These are phyloP conservation scores for Cymodocea nodosa DNA, from an alignment of 116 monocot species.

Conservation along the genomic window DNA sequence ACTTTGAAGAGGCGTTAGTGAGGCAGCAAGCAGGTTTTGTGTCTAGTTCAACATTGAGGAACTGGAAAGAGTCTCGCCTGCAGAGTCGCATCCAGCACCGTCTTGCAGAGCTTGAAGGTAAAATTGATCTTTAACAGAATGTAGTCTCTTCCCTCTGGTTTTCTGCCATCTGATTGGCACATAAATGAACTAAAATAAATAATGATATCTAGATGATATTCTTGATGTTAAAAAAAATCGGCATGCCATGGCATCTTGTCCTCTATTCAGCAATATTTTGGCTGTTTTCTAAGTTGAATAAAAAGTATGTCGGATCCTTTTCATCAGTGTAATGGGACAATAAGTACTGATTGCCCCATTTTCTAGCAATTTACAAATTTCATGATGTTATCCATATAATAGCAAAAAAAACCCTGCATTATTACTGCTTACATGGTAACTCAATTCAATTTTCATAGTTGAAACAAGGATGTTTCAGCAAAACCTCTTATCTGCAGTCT, in stretches of 20 bases:
- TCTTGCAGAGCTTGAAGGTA: slow-evolving; percentile 87
- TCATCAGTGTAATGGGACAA: not conserved
- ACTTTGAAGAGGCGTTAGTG: slow-evolving; percentile 63
- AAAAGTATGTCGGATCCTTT: not conserved
- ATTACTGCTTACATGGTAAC: no score
- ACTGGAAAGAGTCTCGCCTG: slow-evolving; percentile 47
- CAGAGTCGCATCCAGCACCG: slow-evolving; percentile 67
- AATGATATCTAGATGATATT: not conserved
- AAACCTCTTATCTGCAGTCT: no score
- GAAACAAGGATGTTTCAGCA: no score
- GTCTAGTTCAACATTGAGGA: slow-evolving; percentile 37
- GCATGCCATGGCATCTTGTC: no score
- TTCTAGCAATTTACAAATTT: no score
- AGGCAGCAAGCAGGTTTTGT: slow-evolving; percentile 30
- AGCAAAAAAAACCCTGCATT: no score
- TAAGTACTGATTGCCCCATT: no score
- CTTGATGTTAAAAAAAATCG: not conserved
- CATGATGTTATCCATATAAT: no score
- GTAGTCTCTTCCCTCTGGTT: no score
- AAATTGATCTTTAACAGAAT: not conserved
- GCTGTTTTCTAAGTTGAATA: not conserved
- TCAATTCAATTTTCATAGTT: no score
- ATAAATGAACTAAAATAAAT: no score
- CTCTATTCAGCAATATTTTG: not conserved
- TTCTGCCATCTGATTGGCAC: no score